A percentile compares a stretch with the other conserved stretches of the same genome.
Evolutionary conservation across 805 yeast species (phyloP).

Genomic region (Schwanniomyces sp.): DNA sequence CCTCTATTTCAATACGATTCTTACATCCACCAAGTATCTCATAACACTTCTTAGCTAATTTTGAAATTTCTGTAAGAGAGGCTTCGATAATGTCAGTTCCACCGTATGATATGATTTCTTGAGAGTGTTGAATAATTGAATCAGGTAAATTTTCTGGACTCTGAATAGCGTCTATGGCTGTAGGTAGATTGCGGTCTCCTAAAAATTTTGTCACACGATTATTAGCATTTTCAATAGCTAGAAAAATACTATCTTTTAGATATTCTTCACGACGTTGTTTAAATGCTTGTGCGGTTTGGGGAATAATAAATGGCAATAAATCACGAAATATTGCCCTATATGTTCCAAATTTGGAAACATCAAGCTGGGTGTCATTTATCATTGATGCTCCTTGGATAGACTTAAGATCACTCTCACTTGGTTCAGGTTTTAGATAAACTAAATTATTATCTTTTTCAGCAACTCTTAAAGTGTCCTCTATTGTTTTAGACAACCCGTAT

Average conservation of each 20-base stretch:
- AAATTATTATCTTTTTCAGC: constrained; percentile 82
- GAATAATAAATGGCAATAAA: constrained; percentile 64
- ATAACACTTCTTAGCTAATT: constrained; percentile 39
- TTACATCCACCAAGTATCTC: constrained; percentile 46
- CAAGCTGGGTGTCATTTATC: constrained; percentile 20
- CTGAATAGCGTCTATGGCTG: constrained; percentile 59
- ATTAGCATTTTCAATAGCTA: constrained; percentile 51
- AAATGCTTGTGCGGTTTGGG: constrained; percentile 67
- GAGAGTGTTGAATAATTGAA: constrained; percentile 54
- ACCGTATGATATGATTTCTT: constrained; percentile 52
- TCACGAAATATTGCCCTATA: constrained; percentile 46
- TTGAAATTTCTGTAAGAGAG: constrained; percentile 46
- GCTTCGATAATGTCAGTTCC: constrained; percentile 47
- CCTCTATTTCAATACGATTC: constrained; percentile 49
- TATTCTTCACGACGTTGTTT: constrained; percentile 62
- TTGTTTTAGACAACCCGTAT: constrained; percentile 45
- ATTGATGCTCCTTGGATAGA: constrained; percentile 50
- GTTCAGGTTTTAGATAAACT: constrained; percentile 69
- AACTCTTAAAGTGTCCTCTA: constrained; percentile 45
- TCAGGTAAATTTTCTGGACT: constrained; percentile 60
- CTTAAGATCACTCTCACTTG: constrained; percentile 40
- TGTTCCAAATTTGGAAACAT: constrained; percentile 16
- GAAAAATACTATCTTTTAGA: constrained; percentile 41
- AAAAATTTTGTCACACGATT: constrained; percentile 44
- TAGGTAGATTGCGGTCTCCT: constrained; percentile 54